These are phyloP conservation scores for Ramaria rubella DNA, from an alignment of 768 basidiomycete species.

Conservation along the genomic window DNA sequence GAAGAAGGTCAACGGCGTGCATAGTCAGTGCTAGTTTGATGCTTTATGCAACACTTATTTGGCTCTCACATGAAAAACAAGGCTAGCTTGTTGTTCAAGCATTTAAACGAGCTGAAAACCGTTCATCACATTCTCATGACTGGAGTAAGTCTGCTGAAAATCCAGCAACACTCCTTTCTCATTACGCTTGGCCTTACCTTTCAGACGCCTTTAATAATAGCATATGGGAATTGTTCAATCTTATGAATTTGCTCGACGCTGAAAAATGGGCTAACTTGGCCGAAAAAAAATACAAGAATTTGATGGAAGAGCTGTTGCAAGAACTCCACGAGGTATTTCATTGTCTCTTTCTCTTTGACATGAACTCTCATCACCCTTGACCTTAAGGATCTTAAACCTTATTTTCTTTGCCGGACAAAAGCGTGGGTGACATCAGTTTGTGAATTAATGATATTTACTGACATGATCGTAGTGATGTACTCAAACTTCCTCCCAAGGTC, in stretches of 20 bases:
- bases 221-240: constrained; percentile 90
- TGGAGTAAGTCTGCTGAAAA: constrained; percentile 43
- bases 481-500: constrained; percentile 85
- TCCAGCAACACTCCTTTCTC: constrained; percentile 15
- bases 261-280: constrained; percentile 70
- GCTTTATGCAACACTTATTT: constrained; percentile 9
- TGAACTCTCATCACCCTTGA: background rate
- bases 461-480: constrained; percentile 46
- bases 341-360: background rate
- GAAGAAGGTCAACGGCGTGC: constrained; percentile 90
- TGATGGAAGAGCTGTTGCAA: constrained; percentile 75
- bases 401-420: constrained; percentile 91
- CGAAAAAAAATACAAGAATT: constrained; percentile 65
- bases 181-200: constrained; percentile 16
- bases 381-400: constrained; percentile 40
- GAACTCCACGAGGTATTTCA: constrained; percentile 71
- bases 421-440: constrained; percentile 26
- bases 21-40: constrained; percentile 23
- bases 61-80: constrained; percentile 73
- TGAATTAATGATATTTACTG: background rate
- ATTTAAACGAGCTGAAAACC: constrained; percentile 70
- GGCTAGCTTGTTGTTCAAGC: constrained; percentile 68
- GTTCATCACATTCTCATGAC: constrained; percentile 86
- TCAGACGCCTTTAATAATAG: constrained; percentile 98
- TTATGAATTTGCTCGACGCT: constrained; percentile 93